Evolutionary conservation across 176 grass and related monocot genomes (phyloP), one percentile per base, ranked within the genome.

Genomic region (Carex parvula): DNA sequence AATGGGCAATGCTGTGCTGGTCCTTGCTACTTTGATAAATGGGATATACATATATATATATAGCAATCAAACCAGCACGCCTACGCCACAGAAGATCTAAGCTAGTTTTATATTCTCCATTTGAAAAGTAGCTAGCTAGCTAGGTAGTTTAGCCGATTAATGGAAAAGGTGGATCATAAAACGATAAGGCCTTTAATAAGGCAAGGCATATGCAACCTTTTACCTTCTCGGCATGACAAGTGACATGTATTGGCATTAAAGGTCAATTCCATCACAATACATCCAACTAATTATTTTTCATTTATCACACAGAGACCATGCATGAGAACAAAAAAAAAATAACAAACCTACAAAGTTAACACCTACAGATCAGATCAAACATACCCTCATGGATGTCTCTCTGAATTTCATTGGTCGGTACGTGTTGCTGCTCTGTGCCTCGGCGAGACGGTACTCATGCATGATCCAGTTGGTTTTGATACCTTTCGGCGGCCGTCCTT

Each of bases 381-480:
- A 62, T 64, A 83, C 80, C 80, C 80, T 83, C 80, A 83, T 83
- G 20, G 80, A 83, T 67, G 80, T 65, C 41, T 83, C 80, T 59
- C 63, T 83, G 80, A 83, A 83, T 54, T 83, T 83, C 80, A 83
- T 83, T 0, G 80, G 80, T 29, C 61, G n/a, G 80, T 83, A 83
- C 0, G 61, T 65, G 46, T 83, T 83, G 63, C 42, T 83, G 80
- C 80, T 83, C 10, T 83, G 80, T 16, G 80, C 21, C 16, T 84
- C 85, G 16, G 85, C 88, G 20, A 90, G 80, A 2, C 88, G 88
- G 81, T 90, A 90, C 81, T 90, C 88, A 55, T 90, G 88, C 88
- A 90, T 90, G 53, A 90, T 90, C 88, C 88, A 90, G 32, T 90
- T 90, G 64, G 85, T 87, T 54, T 83, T 83, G 6, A 53, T 20